Evolutionary conservation across 257 asterid species (phyloP).

Genomic region (Henckelia pumila): DNA sequence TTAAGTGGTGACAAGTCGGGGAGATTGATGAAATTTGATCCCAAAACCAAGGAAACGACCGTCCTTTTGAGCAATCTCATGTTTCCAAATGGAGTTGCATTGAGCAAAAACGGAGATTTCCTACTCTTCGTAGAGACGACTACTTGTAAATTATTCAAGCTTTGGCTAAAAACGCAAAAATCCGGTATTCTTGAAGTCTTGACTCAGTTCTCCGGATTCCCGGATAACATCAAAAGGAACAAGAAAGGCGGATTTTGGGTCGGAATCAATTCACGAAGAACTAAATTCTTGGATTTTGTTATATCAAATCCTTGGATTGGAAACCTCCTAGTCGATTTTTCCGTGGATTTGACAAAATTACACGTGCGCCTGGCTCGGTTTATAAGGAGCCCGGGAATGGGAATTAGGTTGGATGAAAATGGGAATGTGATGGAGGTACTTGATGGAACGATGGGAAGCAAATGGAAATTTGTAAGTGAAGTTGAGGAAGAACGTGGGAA

Average conservation of each 20-base stretch:
- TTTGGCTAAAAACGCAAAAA: conserved; percentile 50
- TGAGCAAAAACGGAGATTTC: conserved; percentile 51
- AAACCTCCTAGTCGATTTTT: conserved; percentile 29
- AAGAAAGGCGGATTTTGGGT: conserved; percentile 71
- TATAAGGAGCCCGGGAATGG: conserved; percentile 40
- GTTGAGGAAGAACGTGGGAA: conserved; percentile 48
- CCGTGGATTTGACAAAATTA: conserved; percentile 40
- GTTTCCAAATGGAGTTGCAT: conserved; percentile 80
- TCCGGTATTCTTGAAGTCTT: conserved; percentile 37
- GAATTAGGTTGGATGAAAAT: conserved; percentile 43
- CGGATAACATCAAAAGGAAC: conserved; percentile 65
- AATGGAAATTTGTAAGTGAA: conserved; percentile 66
- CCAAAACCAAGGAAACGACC: conserved; percentile 32
- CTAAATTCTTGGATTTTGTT: conserved; percentile 38
- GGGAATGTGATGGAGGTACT: conserved; percentile 47
- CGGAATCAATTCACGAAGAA: conserved; percentile 48
- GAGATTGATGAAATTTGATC: conserved; percentile 58
- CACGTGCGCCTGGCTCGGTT: conserved; percentile 27
- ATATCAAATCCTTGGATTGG: conserved; percentile 50
- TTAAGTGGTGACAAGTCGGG: conserved; percentile 59
- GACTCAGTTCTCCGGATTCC: conserved; percentile 53
- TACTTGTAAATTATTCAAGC: conserved; percentile 43
- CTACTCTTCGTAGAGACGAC: conserved; percentile 65
- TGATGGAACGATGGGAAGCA: conserved; percentile 34
- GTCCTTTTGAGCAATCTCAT: conserved; percentile 42